Conservation (phyloP, 2,329 filamentous ascomycete species). For the Botryotinia narcissicola region DNA sequence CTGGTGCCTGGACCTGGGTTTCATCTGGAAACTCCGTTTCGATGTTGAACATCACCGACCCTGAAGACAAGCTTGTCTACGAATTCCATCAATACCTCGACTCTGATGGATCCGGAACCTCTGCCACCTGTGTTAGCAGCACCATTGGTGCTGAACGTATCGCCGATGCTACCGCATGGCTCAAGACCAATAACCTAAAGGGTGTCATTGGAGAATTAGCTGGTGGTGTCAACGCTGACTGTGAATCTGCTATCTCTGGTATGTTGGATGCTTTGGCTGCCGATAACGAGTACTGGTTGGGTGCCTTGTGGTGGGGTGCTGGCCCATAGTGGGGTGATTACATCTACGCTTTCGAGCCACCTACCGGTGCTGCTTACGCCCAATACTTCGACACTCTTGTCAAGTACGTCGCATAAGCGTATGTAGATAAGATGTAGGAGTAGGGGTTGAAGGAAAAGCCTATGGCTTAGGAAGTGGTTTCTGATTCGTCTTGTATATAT, state of each 20-base stretch:
- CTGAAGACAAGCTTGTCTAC: slow-evolving; percentile 53
- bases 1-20: slow-evolving; percentile 41
- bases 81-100: slow-evolving; percentile 65
- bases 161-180: slow-evolving; percentile 51
- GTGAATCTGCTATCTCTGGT: slow-evolving; percentile 49
- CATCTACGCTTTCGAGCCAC: slow-evolving; percentile 51
- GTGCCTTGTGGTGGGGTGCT: slow-evolving; percentile 53
- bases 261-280: slow-evolving; percentile 48
- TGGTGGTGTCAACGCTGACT: slow-evolving; percentile 49
- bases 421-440: background rate
- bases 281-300: slow-evolving; percentile 53
- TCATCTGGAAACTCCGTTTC: slow-evolving; percentile 43
- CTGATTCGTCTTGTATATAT: slow-evolving; percentile 19
- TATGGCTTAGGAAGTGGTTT: background rate
- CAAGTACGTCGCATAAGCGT: slow-evolving; percentile 12
- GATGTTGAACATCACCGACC: slow-evolving; percentile 49
- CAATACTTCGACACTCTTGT: slow-evolving; percentile 15
- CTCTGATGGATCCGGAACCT: slow-evolving; percentile 52
- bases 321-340: slow-evolving; percentile 52
- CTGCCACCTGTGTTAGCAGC: slow-evolving; percentile 47
- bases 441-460: background rate
- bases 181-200: slow-evolving; percentile 51
- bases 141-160: slow-evolving; percentile 56
- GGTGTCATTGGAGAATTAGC: slow-evolving; percentile 56
- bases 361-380: slow-evolving; percentile 41